These are phyloP conservation scores for Corinectria fuckeliana DNA, from an alignment of 2,329 filamentous ascomycete genomes.

Conservation along the genomic window DNA sequence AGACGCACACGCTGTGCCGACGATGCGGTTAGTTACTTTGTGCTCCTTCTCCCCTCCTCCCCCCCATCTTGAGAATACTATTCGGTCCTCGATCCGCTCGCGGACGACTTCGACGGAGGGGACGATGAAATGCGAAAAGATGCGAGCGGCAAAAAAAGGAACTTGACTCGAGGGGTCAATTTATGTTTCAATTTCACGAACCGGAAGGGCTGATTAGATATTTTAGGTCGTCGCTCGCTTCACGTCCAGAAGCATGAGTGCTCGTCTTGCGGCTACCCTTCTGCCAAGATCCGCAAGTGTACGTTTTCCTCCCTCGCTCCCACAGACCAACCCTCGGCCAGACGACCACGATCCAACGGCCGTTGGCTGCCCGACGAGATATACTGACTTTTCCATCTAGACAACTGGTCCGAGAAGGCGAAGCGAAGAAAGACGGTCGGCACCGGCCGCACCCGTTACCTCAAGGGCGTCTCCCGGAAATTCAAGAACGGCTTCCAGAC, in stretches of 20 bases:
- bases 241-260: constrained; percentile 99
- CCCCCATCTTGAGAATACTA: constrained; percentile 17
- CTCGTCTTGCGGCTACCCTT: constrained; percentile 92
- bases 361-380: constrained; percentile 1
- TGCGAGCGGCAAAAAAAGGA: constrained; percentile 27
- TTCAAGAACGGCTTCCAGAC: constrained; percentile 99
- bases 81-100: constrained; percentile 20
- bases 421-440: constrained; percentile 99
- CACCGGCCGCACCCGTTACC: constrained; percentile 92
- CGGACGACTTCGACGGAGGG: constrained; percentile 16
- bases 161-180: constrained; percentile 16
- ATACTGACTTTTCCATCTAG: constrained; percentile 53
- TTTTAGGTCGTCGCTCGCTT: constrained; percentile 87
- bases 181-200: too few relatives aligned
- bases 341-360: constrained; percentile 16
- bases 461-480: constrained; percentile 89
- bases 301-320: constrained; percentile 58
- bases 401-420: constrained; percentile 99
- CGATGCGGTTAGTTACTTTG: constrained; percentile 82
- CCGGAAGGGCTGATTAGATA: constrained; percentile 34
- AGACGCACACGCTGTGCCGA: constrained; percentile 98
- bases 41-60: constrained; percentile 18
- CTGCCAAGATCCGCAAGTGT: constrained; percentile 99
- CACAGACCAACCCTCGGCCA: constrained; percentile 10
- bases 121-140: constrained; percentile 15